Base-by-base conservation (phyloP, 129 eudicot species). In the Smallanthus sonchifolius region DNA sequence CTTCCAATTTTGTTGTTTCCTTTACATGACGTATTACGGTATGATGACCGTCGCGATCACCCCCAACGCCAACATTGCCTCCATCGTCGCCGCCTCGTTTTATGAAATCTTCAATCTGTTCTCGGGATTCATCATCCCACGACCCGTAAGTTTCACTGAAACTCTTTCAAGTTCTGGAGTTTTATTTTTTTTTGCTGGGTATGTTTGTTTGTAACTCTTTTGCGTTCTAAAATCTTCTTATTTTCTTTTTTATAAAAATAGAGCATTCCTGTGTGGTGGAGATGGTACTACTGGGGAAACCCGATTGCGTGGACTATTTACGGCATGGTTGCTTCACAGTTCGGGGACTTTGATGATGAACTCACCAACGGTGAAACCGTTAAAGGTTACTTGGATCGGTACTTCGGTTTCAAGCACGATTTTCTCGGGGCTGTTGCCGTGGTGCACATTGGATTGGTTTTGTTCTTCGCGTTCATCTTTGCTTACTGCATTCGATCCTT, bases 1-100 rank as follows among this genome's bases (percentile, higher is more conserved):
- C 86, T 89, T 89, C 43, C 67, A 61, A 61, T 2, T 87, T 84
- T 92, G 83, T 87, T 85, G 77, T 85, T 89, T 85, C 40, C 61
- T 92, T 40, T 92, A 92, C 88, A 89, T 85, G 86, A 89, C 97
- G 32, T 82, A 71, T 75, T 92, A 87, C 19, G 97, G 97, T 63
- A 92, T 92, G 97, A 92, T 92, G 97, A 77, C 86, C 8, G 96
- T 87, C 15, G 97, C 94, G 0, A 83, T 87, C 55, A 92, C 97
- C 17, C 97, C 97, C 6, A 87, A 87, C 71, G 91, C 79, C 65
- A 85, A 77, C 70, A 84, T 92, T 5, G 88, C 96, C 4, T 87
- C 93, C 76, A 87, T 92, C 30, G 78, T 89, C 38, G 82, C 93
- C 4, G 85, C 96, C 51, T 87, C 87, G 8, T 89, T 92, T 69